Evolutionary conservation across 805 yeast genomes (phyloP), one percentile per base, ranked within the genome.

Genomic region (Saturnispora diversa): DNA sequence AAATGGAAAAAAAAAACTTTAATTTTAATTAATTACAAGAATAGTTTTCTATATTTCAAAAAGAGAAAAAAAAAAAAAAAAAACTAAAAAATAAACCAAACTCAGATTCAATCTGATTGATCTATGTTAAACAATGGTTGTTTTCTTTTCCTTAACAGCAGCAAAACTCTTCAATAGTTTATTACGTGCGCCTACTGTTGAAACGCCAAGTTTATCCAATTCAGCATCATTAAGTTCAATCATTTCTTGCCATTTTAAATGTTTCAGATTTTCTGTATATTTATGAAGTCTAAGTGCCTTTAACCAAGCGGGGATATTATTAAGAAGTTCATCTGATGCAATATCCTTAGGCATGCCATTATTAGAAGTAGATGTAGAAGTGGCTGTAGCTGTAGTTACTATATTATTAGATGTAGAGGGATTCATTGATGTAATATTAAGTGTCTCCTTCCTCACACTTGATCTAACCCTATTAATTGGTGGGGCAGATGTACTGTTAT

Each of bases 131-230:
- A n/a, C n/a, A n/a, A n/a, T n/a, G n/a, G n/a, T n/a, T n/a, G n/a
- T n/a, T n/a, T 30, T 30, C 13, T 51, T 68, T 66, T 72, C 80
- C 53, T 75, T 77, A 33, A 90, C 95, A 42, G 79, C 80, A 45
- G 78, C 84, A 65, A 92, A 92, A 27, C 95, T 94, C 65, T 92
- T 92, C 53, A 92, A 65, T 59, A 92, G 72, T 64, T 92, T 92
- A 43, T 97, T 75, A 48, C 99, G 70, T 1, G 99, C 99, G 6
- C 99, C 99, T 49, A 92, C 69, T 0, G 98, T 97, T 49, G 78
- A 74, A 30, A 92, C 96, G 6, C 99, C 99, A 43, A 77, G 69
- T 3, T 69, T 70, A 49, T 80, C 86, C 52, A 92, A 68, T 43
- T 77, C 74, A 4, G 63, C 71, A 56, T 90, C 95, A 44, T 68